Percentiles rank a stretch among this genome's conserved stretches.
These are phyloP conservation scores for Cytospora piceae DNA, from an alignment of 2,329 filamentous ascomycete genomes.

Conservation along the genomic window DNA sequence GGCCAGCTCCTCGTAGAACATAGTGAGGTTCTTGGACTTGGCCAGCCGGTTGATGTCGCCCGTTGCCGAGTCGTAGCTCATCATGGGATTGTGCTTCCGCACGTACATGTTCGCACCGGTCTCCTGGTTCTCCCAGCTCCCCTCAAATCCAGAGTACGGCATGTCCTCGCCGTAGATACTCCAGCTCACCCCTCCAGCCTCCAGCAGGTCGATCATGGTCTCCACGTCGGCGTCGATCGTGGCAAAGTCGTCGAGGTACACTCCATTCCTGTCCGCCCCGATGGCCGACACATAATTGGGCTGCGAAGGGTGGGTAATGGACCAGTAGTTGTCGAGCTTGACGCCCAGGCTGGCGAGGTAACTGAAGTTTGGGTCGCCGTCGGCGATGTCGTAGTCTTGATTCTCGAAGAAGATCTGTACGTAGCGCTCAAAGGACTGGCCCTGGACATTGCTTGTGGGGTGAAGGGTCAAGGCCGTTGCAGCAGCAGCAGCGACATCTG, in stretches of 20 bases:
- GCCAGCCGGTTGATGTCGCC: slow-evolving; percentile 36
- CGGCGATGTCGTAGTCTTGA: slow-evolving; percentile 54
- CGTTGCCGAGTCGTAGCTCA: slow-evolving; percentile 40
- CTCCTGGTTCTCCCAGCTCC: slow-evolving; percentile 56
- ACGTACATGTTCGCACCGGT: slow-evolving; percentile 64
- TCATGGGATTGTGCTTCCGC: slow-evolving; percentile 61
- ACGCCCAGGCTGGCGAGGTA: slow-evolving; percentile 59
- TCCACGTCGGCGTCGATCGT: slow-evolving; percentile 47
- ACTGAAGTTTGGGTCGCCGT: slow-evolving; percentile 50
- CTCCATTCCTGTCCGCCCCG: slow-evolving; percentile 60
- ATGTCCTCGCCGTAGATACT: slow-evolving; percentile 59
- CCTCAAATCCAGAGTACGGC: slow-evolving; percentile 53
- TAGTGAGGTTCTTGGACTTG: slow-evolving; percentile 40
- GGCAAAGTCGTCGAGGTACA: slow-evolving; percentile 56
- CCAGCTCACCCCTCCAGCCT: slow-evolving; percentile 52
- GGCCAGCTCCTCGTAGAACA: slow-evolving; percentile 37
- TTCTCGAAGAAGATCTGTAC: slow-evolving; percentile 67
- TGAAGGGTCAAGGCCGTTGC: slow-evolving; percentile 49
- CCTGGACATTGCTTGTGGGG: slow-evolving; percentile 51
- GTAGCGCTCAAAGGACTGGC: slow-evolving; percentile 61
- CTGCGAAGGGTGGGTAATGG: slow-evolving; percentile 62
- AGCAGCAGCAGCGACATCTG: slow-evolving; percentile 43
- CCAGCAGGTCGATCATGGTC: slow-evolving; percentile 54
- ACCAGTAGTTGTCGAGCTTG: slow-evolving; percentile 56
- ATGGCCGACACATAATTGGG: slow-evolving; percentile 66